These are phyloP conservation scores for Botrytis cinerea DNA, from an alignment of 2,329 filamentous ascomycete species.

Conservation along the genomic window DNA sequence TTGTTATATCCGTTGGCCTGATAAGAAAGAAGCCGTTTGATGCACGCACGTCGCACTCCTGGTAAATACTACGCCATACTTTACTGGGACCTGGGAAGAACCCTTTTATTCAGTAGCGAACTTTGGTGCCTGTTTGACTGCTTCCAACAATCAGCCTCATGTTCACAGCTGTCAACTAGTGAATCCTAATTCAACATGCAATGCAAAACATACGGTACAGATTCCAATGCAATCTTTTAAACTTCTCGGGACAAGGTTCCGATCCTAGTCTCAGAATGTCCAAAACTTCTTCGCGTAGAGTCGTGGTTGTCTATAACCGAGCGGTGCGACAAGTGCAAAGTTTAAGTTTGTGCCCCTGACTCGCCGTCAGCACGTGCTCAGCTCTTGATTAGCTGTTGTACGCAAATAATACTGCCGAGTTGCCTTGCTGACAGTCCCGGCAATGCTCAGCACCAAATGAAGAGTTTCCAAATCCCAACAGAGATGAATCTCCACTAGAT, in stretches of 20 bases:
- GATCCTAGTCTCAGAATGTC: conserved; percentile 15
- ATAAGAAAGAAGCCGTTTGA: conserved; percentile 9
- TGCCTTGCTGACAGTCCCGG: neutral
- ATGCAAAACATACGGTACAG: conserved; percentile 14
- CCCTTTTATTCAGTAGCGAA: neutral
- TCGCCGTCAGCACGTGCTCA: conserved; percentile 3
- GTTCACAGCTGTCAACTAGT: conserved; percentile 1
- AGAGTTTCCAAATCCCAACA: neutral
- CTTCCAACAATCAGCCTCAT: neutral
- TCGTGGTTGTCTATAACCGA: neutral
- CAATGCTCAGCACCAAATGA: neutral
- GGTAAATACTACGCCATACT: neutral
- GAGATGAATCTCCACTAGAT: neutral
- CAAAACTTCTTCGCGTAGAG: neutral
- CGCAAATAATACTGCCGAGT: neutral
- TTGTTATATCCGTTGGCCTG: conserved; percentile 6
- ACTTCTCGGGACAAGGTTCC: conserved; percentile 10
- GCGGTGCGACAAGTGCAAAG: conserved; percentile 6
- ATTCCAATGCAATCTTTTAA: conserved; percentile 2
- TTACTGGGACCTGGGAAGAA: neutral
- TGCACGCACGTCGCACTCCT: neutral
- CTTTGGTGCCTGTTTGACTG: neutral
- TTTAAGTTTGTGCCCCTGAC: conserved; percentile 8
- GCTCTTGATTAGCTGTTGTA: neutral
- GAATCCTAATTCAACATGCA: conserved; percentile 3